Percentiles rank a stretch among this genome's conserved stretches.
Evolutionary conservation across 371 early-diverging fungal genomes (phyloP).

Genomic region (Basidiobolus meristosporus): DNA sequence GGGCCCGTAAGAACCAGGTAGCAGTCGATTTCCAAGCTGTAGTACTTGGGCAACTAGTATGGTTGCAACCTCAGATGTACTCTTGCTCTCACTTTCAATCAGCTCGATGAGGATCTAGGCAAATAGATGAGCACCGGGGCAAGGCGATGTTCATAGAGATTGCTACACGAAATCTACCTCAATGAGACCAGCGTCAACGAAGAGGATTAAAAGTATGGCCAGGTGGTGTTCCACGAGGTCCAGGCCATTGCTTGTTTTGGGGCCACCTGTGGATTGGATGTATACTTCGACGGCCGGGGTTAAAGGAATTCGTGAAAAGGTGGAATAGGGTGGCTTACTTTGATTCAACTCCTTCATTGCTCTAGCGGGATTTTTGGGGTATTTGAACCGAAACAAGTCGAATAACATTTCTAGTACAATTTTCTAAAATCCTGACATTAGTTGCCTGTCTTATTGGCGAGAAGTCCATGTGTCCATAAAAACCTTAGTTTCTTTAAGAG

Average conservation of each 20-base stretch:
- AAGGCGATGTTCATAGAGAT: too few relatives aligned
- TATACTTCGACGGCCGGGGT: not conserved
- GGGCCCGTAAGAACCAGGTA: conserved; percentile 15
- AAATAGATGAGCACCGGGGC: not conserved
- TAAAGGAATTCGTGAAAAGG: not conserved
- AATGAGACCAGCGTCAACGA: conserved; percentile 61
- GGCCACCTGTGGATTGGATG: not conserved
- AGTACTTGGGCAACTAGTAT: conserved; percentile 55
- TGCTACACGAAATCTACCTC: conserved; percentile 19
- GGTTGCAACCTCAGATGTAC: conserved; percentile 33
- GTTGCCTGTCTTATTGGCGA: not conserved
- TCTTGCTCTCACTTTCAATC: conserved; percentile 9
- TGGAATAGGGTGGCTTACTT: not conserved
- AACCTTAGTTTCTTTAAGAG: conserved; percentile 59
- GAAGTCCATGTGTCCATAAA: not conserved
- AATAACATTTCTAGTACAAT: conserved; percentile 56
- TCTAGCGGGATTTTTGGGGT: conserved; percentile 18
- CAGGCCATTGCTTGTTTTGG: conserved; percentile 16
- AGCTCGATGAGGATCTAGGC: conserved; percentile 20
- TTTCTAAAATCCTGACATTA: conserved; percentile 22
- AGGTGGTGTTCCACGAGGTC: conserved; percentile 52
- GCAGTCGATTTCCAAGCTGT: conserved; percentile 41
- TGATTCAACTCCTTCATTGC: not conserved
- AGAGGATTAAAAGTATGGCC: conserved; percentile 45
- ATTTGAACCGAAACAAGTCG: conserved; percentile 47